phyloP scores from a whole-genome alignment of 106 monocot species.

The Phalaenopsis aphrodite region DNA sequence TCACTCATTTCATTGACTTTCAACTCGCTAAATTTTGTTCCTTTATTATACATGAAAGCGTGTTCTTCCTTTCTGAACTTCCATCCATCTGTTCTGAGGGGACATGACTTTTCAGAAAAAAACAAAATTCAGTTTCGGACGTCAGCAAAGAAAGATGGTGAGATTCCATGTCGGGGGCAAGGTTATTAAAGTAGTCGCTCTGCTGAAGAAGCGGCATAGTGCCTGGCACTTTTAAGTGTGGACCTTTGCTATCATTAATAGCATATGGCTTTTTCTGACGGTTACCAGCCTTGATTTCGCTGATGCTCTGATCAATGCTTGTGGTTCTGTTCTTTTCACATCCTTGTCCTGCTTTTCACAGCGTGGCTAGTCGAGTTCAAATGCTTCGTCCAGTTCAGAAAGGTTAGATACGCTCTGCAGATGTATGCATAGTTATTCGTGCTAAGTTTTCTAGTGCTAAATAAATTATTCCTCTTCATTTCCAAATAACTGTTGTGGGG shows the following conservation, averaged over 20 bases:
- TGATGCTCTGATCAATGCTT: constrained; percentile 77
- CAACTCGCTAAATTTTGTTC: constrained; percentile 75
- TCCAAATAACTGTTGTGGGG: constrained; percentile 38
- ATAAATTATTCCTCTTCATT: constrained; percentile 66
- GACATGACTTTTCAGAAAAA: constrained; percentile 70
- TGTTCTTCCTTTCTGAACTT: constrained; percentile 82
- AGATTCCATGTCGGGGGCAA: constrained; percentile 81
- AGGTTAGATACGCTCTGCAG: constrained; percentile 66
- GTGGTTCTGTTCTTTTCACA: constrained; percentile 44
- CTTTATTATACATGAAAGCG: constrained; percentile 80
- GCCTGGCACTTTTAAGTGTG: constrained; percentile 69
- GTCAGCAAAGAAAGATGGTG: constrained; percentile 31
- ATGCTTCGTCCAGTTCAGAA: constrained; percentile 72
- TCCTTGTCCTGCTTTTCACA: constrained; percentile 78
- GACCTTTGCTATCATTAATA: constrained; percentile 75
- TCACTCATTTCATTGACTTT: constrained; percentile 81
- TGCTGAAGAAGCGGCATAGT: constrained; percentile 56
- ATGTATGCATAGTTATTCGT: constrained; percentile 76
- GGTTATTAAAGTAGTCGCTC: constrained; percentile 61
- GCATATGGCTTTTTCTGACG: constrained; percentile 46
- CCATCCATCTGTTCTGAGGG: constrained; percentile 67
- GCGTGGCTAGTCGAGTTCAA: constrained; percentile 91
- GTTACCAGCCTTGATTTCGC: constrained; percentile 67
- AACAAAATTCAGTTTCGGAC: constrained; percentile 58
- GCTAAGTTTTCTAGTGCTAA: constrained; percentile 92